A percentile compares a stretch with the other conserved stretches of the same genome.
Conservation (phyloP, 2,329 filamentous ascomycete species). For the Oidium heveae region DNA sequence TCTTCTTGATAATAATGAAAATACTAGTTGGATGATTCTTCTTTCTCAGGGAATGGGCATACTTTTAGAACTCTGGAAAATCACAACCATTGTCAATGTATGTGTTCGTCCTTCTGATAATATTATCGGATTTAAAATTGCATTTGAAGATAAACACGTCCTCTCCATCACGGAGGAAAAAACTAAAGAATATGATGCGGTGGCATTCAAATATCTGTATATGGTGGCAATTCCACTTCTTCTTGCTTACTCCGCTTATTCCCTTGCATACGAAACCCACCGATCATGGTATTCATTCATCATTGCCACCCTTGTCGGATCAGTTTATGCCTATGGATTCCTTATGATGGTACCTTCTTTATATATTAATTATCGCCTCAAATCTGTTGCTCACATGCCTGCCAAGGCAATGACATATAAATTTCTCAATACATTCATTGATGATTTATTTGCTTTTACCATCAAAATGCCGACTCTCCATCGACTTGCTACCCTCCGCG, state of each 20-base stretch:
- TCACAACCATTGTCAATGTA: constrained; percentile 85
- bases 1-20: constrained; percentile 87
- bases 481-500: constrained; percentile 69
- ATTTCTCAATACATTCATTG: constrained; percentile 96
- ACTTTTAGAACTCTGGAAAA: constrained; percentile 66
- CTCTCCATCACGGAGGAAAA: constrained; percentile 88
- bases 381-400: constrained; percentile 90
- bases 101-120: constrained; percentile 47
- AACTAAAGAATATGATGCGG: constrained; percentile 94
- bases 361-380: constrained; percentile 97
- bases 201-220: constrained; percentile 95
- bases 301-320: constrained; percentile 83
- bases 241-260: constrained; percentile 74
- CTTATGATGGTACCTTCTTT: constrained; percentile 95
- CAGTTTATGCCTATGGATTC: constrained; percentile 94
- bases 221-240: constrained; percentile 73
- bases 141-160: constrained; percentile 91
- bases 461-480: constrained; percentile 98
- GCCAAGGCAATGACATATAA: constrained; percentile 94
- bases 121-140: constrained; percentile 51
- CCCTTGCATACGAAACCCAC: constrained; percentile 74
- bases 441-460: constrained; percentile 94
- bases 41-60: constrained; percentile 51
- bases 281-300: constrained; percentile 97
- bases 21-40: constrained; percentile 95